Conservation (phyloP, 2,329 filamentous ascomycete species). For the Fusarium virguliforme region DNA sequence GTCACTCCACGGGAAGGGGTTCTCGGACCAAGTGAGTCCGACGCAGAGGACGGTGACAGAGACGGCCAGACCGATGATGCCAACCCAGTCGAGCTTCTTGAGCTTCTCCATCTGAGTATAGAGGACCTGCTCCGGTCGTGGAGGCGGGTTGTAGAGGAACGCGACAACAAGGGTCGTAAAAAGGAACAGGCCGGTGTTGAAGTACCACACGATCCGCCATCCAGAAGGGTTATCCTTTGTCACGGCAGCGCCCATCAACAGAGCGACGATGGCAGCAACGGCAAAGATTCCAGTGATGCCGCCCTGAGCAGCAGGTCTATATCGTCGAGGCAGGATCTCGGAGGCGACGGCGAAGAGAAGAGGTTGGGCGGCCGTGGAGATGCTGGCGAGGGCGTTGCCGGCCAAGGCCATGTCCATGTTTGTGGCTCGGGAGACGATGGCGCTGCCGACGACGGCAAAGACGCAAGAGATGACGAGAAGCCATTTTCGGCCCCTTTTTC, state of each 20-base stretch:
- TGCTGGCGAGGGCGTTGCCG: background rate
- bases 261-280: background rate
- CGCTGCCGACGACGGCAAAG: background rate
- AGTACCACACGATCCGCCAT: background rate
- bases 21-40: background rate
- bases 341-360: constrained; percentile 5
- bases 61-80: background rate
- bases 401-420: constrained; percentile 1
- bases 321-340: background rate
- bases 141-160: background rate
- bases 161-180: background rate
- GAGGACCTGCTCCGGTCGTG: constrained; percentile 1
- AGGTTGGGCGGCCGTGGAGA: background rate
- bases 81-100: background rate
- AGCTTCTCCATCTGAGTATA: background rate
- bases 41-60: background rate
- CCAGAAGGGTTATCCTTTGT: constrained; percentile 3
- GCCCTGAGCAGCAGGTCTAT: background rate
- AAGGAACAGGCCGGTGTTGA: background rate
- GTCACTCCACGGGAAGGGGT: constrained; percentile 1
- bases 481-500: background rate
- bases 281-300: constrained; percentile 2
- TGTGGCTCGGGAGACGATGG: constrained; percentile 4
- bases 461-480: background rate
- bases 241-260: background rate